Base-by-base conservation (phyloP, 2,329 filamentous ascomycete species). In the Hypomyces rosellus region DNA sequence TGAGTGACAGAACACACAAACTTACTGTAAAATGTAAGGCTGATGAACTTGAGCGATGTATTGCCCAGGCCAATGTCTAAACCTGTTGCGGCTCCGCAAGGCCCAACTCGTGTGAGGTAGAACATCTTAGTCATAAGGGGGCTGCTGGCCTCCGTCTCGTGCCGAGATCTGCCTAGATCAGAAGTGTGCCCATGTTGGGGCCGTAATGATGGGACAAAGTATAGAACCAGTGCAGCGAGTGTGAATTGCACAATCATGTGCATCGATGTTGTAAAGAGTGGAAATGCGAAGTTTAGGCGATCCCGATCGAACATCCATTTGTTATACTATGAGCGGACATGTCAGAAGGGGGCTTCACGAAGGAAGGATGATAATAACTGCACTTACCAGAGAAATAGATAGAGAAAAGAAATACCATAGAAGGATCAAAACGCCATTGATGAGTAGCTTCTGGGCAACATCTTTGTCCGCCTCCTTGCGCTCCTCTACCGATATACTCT, bases 271-370 rank as follows among this genome's bases (percentile, higher is more conserved):
- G 91, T 96, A 69, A 97, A 97, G 45, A 99, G 79, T 37, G 93
- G 93, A 63, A 93, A 97, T 46, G 88, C 85, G 66, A 99, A 99
- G 69, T 96, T 86, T 59, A 95, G 81, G 58, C 86, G 82, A 58
- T 86, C 80, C 54, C 85, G 80, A 62, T 88, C 88, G 71, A 99
- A 97, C 92, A 99, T 97, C 93, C 93, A 97, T 74, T 96, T 97
- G 78, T 99, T 99, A 76, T 97, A 99, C 86, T 93, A 57, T 18
- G 18, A 4, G 37, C 46, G 12, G 14, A 16, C 8, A 44, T 41
- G 61, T 63, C 48, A 65, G 50, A 16, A 16, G 12, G 9, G 11
- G 6, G 15, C 25, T 8, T 38, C 25, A 30, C 9, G 22, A 22
- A 13, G 12, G 13, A n/a, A 8, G 20, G 22, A 8, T n/a, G 6